Base-by-base conservation (phyloP, 1,139 yeast species). In the Blastobotrys capitulatus region DNA sequence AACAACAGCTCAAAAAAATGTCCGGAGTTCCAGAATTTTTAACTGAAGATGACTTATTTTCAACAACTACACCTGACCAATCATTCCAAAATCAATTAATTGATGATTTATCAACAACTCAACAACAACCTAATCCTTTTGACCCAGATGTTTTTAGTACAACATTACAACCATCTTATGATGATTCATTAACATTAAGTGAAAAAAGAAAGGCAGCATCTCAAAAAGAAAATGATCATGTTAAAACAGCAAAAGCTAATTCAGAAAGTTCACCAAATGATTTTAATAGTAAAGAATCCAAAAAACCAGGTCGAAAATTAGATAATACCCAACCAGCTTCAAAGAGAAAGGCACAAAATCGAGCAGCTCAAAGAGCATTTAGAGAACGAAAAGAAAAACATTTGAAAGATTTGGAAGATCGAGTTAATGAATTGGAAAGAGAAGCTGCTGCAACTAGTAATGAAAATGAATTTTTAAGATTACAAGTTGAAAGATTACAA, bases 281-380 rank as follows among this genome's bases (percentile, higher is more conserved):
- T 16, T 16, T 10, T 15, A 12, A 32, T 4, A 10, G 25, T 20
- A 29, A 29, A 50, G 46, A 41, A 6, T 41, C 34, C 18, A 56
- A 53, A 48, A 76, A 75, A 57, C 82, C 83, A 0, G 86, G 86
- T 3, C 76, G 96, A 54, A 88, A 86, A 70, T 89, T 86, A 0
- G 72, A 83, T 50, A 85, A 82, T 16, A 77, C 84, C 2, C 95
- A 86, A 64, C 96, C 96, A 3, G 78, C 74, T 57, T 81, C 82
- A 60, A 90, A 88, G 73, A 76, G 98, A 59, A 88, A 96, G 19
- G 97, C 97, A 1, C 98, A 92, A 69, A 92, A 92, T 67, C 77
- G 98, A 62, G 97, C 97, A 7, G 98, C 98, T 19, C 98, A 92
- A 69, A 75, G 97, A 51, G 97, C 97, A 9, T 92, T 89, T 68